Evolutionary conservation across 257 asterid species (phyloP), one percentile per base, ranked within the genome.

Genomic region (Ballota nigra): DNA sequence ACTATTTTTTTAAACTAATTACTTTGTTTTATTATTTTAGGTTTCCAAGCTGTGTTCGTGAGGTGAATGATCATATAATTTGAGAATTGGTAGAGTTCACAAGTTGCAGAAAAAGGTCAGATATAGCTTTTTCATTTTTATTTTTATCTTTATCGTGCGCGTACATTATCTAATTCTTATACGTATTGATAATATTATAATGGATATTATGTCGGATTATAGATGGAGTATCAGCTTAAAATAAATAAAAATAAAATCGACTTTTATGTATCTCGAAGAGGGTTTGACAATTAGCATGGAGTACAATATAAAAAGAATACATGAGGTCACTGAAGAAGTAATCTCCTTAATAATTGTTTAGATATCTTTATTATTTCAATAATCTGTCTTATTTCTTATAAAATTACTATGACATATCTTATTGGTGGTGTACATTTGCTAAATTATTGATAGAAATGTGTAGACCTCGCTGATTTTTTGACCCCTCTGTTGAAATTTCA

Each of bases 91-190:
- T n/a, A 11, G 70, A 34, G 31, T 8, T 11, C 33, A n/a, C n/a
- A 64, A 11, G 9, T 71, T 73, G 51, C 38, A 6, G 12, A 3
- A 65, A 65, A 68, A 70, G 75, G 78, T 74, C 51, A 74, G 71
- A 31, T 72, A 31, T 8, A 45, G 20, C 9, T 5, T 2, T 47
- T 47, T 47, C 6, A 47, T 47, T n/a, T 47, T 47, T n/a, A 16
- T 47, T 47, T 36, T n/a, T 47, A 16, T 16, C n/a, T n/a, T n/a
- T n/a, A n/a, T n/a, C 53, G 8, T 16, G 20, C 3, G 22, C 55
- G 3, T n/a, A 47, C 55, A 16, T 47, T 47, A 5, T 47, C 2
- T 43, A 8, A n/a, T 43, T 41, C 0, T 2, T 11, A 45, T 45
- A 45, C 20, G 2, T 4, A 45, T 15, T 45, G 20, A 45, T 5